These are phyloP conservation scores for Dissophora globulifera DNA, from an alignment of 192 early-diverging fungal species.

Conservation along the genomic window DNA sequence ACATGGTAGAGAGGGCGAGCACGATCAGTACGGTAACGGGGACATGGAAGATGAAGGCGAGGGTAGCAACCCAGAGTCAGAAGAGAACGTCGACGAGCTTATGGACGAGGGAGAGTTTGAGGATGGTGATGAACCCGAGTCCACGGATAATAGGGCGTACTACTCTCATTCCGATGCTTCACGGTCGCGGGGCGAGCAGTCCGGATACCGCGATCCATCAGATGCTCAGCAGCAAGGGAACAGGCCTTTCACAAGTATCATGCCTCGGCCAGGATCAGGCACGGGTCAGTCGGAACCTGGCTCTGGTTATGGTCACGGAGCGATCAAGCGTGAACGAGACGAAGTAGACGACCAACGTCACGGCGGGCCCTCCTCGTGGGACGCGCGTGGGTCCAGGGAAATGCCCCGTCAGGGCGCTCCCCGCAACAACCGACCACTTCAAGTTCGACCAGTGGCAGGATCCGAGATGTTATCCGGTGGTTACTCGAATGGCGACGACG, in stretches of 20 bases:
- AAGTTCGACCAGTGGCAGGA: neutral
- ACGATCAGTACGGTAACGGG: conserved; percentile 5
- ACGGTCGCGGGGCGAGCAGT: neutral
- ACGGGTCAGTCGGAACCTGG: neutral
- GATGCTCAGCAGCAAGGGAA: conserved; percentile 1
- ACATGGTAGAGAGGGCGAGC: neutral
- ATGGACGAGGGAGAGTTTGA: conserved; percentile 33
- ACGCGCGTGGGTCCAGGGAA: neutral
- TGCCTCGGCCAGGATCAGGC: conserved; percentile 14
- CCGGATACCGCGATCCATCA: neutral
- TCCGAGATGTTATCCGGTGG: conserved; percentile 8
- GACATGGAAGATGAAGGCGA: conserved; percentile 10
- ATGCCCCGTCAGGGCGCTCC: conserved; percentile 1
- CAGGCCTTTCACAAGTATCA: conserved; percentile 12
- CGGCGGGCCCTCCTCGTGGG: conserved; percentile 8
- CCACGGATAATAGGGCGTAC: neutral
- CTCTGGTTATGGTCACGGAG: neutral
- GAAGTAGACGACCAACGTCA: neutral
- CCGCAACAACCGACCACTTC: conserved; percentile 13
- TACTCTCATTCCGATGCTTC: conserved; percentile 1
- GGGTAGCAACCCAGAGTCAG: neutral
- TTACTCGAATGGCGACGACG: neutral
- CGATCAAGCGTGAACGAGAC: neutral
- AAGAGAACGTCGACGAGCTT: conserved; percentile 29
- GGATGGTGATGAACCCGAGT: neutral